Base-by-base conservation (phyloP, 306 rosid genomes). In the Carpinus viminea region DNA sequence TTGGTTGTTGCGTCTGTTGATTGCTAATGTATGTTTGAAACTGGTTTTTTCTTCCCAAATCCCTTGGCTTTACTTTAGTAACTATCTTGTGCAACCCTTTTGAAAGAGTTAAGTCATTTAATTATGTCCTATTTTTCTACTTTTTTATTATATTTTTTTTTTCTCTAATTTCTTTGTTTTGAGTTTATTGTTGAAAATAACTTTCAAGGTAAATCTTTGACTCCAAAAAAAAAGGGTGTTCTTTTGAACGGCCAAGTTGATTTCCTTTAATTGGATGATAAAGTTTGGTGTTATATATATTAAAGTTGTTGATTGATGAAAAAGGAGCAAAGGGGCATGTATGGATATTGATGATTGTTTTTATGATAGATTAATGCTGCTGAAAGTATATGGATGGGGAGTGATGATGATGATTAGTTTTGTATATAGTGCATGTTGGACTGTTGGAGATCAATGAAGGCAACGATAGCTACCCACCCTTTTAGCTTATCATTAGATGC, bases 151-250 rank as follows among this genome's bases (percentile, higher is more conserved):
- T 31, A 31, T 31, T 31, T 31, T 31, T 31, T 31, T 31, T 31
- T 31, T 31, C n/a, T n/a, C n/a, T n/a, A n/a, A n/a, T 31, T 31
- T 31, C 1, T 31, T 31, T 31, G 2, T 31, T 31, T 31, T 31
- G 34, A 2, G 34, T 31, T 31, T 31, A 2, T 2, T 31, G 34
- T 31, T 31, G 2, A 31, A 2, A 31, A 24, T 0, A 24, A 62
- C 55, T 52, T 53, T 31, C 47, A 16, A 5, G 11, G 78, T 24
- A 78, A 69, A 83, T 78, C 56, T 46, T 74, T 70, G 57, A 60
- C 61, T 50, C 15, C 3, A 51, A 8, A 38, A 12, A 36, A 34
- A 13, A 8, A 61, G 41, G 64, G 26, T 41, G 20, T 51, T 3
- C 36, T 55, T 81, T 24, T 70, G 47, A 13, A 75, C 3, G 21